Base-by-base conservation (phyloP, 257 asterid genomes). In the Penstemon barbatus region DNA sequence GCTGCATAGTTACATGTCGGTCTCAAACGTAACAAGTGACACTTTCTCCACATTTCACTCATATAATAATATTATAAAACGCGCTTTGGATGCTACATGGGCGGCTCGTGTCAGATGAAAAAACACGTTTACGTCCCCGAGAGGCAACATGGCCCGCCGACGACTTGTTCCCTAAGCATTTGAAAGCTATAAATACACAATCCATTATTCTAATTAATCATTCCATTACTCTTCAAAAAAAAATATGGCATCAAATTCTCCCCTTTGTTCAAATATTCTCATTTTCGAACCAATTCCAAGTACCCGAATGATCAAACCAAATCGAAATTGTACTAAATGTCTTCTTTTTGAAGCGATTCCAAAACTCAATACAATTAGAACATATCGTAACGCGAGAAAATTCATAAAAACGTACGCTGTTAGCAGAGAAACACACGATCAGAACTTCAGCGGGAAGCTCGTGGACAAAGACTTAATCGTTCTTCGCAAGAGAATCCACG, bases 401-500 rank as follows among this genome's bases (percentile, higher is more conserved):
- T 4, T 63, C 38, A 49, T 58, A 6, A 62, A 8, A 40, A 18
- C 68, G 15, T 67, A 46, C 3, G 82, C 81, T 1, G n/a, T 61
- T 0, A 63, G 75, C 15, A 43, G 68, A 37, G 84, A 84, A 36
- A 64, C 82, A 43, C 77, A 58, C 49, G 65, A 66, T 57, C 67
- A 51, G n/a, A 70, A 79, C 62, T 70, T 65, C n/a, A 57, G 69
- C 3, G 84, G 89, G 42, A 65, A 80, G 62, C 40, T 66, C 0
- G 88, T 86, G 43, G 88, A 86, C 69, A 83, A 84, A 72, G 72
- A 70, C 53, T 11, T 86, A 77, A 82, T 86, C 66, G 77, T 78
- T n/a, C 82, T 86, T 0, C 84, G 90, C 2, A 82, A 70, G 74
- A 67, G 93, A 51, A 84, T 86, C 70, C 93, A 82, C 37, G 90